Evolutionary conservation across 306 rosid species (phyloP).

Genomic region (Trifolium subterraneum): DNA sequence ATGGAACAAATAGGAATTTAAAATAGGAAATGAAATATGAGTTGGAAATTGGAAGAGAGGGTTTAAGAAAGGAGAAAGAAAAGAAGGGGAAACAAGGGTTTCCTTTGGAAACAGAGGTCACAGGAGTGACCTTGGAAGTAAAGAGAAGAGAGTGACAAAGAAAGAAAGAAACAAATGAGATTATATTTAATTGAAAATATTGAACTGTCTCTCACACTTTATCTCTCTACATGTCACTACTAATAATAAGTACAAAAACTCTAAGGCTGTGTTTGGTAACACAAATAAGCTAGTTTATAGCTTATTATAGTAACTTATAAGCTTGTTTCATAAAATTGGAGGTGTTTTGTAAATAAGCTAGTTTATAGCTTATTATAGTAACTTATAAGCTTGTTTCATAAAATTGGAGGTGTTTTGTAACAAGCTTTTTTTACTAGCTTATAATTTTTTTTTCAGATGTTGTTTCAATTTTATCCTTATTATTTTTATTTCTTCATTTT

Average conservation of each 20-base stretch:
- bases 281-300: too few relatives aligned
- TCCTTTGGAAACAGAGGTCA: constrained; percentile 43
- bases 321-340: too few relatives aligned
- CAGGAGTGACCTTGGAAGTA: constrained; percentile 32
- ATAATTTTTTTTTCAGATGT: too few relatives aligned
- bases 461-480: too few relatives aligned
- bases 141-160: constrained; percentile 17
- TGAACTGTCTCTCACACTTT: background rate
- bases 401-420: too few relatives aligned
- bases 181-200: constrained; percentile 29
- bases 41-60: constrained; percentile 30
- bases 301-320: too few relatives aligned
- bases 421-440: too few relatives aligned
- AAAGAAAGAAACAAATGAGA: background rate
- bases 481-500: too few relatives aligned
- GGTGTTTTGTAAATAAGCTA: too few relatives aligned
- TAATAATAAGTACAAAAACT: background rate
- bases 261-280: too few relatives aligned
- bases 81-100: constrained; percentile 40
- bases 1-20: constrained; percentile 4
- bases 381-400: too few relatives aligned
- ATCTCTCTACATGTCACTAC: background rate
- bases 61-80: constrained; percentile 8
- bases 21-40: constrained; percentile 27
- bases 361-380: too few relatives aligned